Evolutionary conservation across 345 rosid species (phyloP).

Genomic region (Trapa incisa): DNA sequence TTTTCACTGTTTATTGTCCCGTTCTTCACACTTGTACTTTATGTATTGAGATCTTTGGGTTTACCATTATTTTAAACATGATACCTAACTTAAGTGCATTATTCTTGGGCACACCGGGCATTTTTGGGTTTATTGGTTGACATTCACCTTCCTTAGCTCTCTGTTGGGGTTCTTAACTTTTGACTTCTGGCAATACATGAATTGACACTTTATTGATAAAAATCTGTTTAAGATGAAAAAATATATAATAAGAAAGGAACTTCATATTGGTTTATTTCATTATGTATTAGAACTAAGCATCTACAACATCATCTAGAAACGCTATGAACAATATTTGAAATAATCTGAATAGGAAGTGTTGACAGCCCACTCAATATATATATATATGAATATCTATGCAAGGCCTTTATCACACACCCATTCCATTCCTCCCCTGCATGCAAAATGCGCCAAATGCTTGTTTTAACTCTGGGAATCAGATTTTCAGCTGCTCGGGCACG

Average conservation of each 20-base stretch:
- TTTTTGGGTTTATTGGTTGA: neutral
- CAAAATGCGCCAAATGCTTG: neutral
- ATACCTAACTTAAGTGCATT: too few relatives aligned
- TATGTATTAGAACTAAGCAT: neutral
- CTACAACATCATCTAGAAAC: neutral
- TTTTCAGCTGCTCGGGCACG: neutral
- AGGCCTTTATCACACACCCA: neutral
- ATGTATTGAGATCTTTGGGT: neutral
- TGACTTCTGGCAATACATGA: neutral
- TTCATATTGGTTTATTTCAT: neutral
- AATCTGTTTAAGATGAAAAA: neutral
- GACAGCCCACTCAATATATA: too few relatives aligned
- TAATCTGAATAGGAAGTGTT: too few relatives aligned
- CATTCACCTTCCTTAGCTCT: neutral
- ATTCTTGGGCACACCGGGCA: neutral
- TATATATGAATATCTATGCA: neutral
- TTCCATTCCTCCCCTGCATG: neutral
- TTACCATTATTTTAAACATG: neutral
- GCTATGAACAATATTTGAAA: too few relatives aligned
- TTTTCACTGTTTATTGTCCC: neutral
- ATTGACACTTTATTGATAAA: neutral
- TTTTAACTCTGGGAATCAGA: neutral
- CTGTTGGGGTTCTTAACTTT: neutral
- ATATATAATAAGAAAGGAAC: neutral
- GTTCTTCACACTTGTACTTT: neutral